These are phyloP conservation scores for Tricholoma flavovirens DNA, from an alignment of 768 basidiomycete genomes.

Conservation along the genomic window DNA sequence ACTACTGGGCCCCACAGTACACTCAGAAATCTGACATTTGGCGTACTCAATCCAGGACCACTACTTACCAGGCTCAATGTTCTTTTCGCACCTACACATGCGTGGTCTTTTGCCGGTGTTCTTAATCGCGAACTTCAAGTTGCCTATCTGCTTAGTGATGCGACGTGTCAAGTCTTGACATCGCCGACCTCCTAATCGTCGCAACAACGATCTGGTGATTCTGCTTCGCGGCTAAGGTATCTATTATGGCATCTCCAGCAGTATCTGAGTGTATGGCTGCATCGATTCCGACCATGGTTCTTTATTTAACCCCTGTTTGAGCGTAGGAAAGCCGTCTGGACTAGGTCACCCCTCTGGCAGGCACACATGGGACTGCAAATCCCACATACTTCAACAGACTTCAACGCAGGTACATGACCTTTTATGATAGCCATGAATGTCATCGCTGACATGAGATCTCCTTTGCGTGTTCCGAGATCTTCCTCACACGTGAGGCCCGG, in stretches of 20 bases:
- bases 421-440: not conserved
- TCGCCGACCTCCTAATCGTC: not conserved
- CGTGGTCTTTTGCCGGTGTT: not conserved
- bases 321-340: not conserved
- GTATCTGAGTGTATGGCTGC: not conserved
- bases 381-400: not conserved
- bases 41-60: too few relatives aligned
- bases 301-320: not conserved
- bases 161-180: not conserved
- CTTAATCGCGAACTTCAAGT: not conserved
- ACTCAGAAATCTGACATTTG: too few relatives aligned
- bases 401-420: not conserved
- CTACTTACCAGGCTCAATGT: too few relatives aligned
- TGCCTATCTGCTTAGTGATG: not conserved
- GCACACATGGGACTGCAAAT: not conserved
- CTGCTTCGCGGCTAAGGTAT: not conserved
- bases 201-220: not conserved
- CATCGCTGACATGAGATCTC: not conserved
- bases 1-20: too few relatives aligned
- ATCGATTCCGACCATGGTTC: too few relatives aligned
- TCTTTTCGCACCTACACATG: not conserved
- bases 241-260: not conserved
- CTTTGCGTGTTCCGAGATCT: not conserved
- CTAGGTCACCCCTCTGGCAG: not conserved
- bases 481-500: not conserved